phyloP scores from a whole-genome alignment of 257 asterid species.

The Cruciata laevipes region DNA sequence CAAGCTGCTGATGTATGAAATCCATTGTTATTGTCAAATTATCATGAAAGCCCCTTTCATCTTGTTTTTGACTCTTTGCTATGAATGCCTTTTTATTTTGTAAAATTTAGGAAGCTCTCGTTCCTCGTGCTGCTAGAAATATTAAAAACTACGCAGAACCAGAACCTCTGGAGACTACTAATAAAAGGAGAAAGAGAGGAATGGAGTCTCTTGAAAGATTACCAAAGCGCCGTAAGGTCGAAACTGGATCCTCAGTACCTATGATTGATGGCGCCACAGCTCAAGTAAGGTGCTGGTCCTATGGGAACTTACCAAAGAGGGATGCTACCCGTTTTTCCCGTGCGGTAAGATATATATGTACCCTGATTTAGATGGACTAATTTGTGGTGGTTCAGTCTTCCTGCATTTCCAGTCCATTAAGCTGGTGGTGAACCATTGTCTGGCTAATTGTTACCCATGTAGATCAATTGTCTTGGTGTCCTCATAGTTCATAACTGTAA shows the following conservation, averaged over 20 bases:
- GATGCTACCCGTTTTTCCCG: conserved; percentile 95
- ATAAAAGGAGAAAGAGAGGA: conserved; percentile 80
- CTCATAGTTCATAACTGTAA: neutral
- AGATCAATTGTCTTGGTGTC: neutral
- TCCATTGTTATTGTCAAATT: conserved; percentile 4
- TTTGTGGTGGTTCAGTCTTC: neutral
- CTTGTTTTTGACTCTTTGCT: neutral
- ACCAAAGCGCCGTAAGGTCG: conserved; percentile 83
- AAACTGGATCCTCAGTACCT: conserved; percentile 54
- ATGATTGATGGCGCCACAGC: conserved; percentile 92
- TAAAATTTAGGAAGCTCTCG: conserved; percentile 65
- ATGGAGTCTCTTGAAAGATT: conserved; percentile 68
- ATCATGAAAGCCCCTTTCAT: conserved; percentile 18
- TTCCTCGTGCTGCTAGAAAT: conserved; percentile 98
- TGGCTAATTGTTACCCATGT: neutral
- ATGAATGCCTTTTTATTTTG: conserved; percentile 6
- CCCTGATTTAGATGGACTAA: neutral
- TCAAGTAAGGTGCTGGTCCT: conserved; percentile 96
- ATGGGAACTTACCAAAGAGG: conserved; percentile 88
- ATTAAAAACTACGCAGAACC: conserved; percentile 87
- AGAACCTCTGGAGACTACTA: conserved; percentile 52
- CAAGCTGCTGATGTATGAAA: conserved; percentile 77
- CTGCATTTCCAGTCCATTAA: neutral
- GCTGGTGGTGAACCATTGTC: neutral
- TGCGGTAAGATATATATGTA: conserved; percentile 43